phyloP scores from a whole-genome alignment of 2,329 filamentous ascomycete genomes.

The Diaporthe ampelina region DNA sequence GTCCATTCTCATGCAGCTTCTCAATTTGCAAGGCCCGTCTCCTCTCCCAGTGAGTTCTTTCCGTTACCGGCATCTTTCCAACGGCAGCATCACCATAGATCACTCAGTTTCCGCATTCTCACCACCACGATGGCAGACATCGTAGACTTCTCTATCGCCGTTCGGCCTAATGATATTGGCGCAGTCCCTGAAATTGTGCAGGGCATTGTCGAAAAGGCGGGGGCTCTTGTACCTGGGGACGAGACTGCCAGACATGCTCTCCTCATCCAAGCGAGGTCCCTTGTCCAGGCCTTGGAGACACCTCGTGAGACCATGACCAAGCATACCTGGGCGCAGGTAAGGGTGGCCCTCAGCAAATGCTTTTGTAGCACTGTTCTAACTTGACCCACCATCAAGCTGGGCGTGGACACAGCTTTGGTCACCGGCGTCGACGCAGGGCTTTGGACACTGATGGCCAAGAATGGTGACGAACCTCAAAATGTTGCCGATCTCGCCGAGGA shows the following conservation, averaged over 20 bases:
- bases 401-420: slow-evolving; percentile 2
- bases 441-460: slow-evolving; percentile 52
- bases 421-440: slow-evolving; percentile 53
- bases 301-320: slow-evolving; percentile 63
- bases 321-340: slow-evolving; percentile 56
- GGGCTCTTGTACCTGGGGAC: slow-evolving; percentile 36
- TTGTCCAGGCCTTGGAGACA: slow-evolving; percentile 57
- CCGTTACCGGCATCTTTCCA: too few relatives aligned
- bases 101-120: neutral
- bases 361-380: neutral
- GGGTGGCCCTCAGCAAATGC: neutral
- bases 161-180: slow-evolving; percentile 23
- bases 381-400: neutral
- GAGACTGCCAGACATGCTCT: slow-evolving; percentile 49
- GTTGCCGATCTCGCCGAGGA: slow-evolving; percentile 49
- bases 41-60: too few relatives aligned
- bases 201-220: slow-evolving; percentile 1
- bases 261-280: slow-evolving; percentile 51
- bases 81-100: neutral
- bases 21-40: too few relatives aligned
- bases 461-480: slow-evolving; percentile 50
- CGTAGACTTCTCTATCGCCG: slow-evolving; percentile 14
- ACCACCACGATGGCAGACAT: neutral
- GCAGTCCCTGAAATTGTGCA: slow-evolving; percentile 21
- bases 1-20: neutral